Conservation (phyloP, 441 rosid genomes). For the Metrosideros polymorpha region DNA sequence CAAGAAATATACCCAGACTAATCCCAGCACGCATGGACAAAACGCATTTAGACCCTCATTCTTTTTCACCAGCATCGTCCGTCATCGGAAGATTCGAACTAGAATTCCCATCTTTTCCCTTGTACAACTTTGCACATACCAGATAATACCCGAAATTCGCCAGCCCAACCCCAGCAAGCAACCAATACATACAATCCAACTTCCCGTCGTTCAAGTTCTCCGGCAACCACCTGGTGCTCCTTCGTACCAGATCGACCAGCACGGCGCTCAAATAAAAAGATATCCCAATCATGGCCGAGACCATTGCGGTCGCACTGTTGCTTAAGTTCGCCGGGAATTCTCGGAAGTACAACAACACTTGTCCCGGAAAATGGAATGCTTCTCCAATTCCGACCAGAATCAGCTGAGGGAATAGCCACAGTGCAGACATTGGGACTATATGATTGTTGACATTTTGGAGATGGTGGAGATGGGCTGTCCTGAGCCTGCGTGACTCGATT, state of each 20-base stretch:
- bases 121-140: constrained; percentile 21
- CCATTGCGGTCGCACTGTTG: constrained; percentile 43
- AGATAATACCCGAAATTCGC: constrained; percentile 32
- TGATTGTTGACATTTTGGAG: background rate
- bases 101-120: background rate
- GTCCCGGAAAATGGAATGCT: constrained; percentile 52
- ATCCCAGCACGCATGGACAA: background rate
- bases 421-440: constrained; percentile 25
- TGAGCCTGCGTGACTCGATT: constrained; percentile 4
- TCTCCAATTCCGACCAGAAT: constrained; percentile 44
- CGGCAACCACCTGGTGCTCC: constrained; percentile 30
- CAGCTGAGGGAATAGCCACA: constrained; percentile 50
- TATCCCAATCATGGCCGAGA: constrained; percentile 31
- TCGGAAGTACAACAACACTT: constrained; percentile 39
- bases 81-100: background rate
- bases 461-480: constrained; percentile 7
- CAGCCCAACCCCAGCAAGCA: constrained; percentile 20
- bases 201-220: constrained; percentile 34
- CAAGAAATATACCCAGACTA: background rate
- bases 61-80: background rate
- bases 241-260: constrained; percentile 18
- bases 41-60: background rate
- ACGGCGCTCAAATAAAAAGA: constrained; percentile 33
- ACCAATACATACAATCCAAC: constrained; percentile 35
- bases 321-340: constrained; percentile 44